phyloP scores from a whole-genome alignment of 2,329 filamentous ascomycete genomes.

The Talaromyces sp. region DNA sequence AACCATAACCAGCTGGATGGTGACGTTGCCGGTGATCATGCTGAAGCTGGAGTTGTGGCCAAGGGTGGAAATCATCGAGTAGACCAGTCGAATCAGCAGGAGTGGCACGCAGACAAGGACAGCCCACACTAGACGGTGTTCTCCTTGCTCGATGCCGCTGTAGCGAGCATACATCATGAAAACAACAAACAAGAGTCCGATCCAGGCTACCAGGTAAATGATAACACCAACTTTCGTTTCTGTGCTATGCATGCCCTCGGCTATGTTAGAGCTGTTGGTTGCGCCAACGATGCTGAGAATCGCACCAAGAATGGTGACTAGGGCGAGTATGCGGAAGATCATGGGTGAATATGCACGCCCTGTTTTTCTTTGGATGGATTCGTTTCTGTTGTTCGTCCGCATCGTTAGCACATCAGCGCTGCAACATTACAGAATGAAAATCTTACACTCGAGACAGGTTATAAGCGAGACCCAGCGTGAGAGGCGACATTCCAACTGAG shows the following conservation, averaged over 20 bases:
- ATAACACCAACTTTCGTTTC: slow-evolving; percentile 39
- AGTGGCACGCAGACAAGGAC: slow-evolving; percentile 23
- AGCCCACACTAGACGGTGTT: slow-evolving; percentile 23
- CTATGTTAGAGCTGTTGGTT: slow-evolving; percentile 24
- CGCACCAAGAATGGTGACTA: slow-evolving; percentile 27
- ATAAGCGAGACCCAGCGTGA: slow-evolving; percentile 13
- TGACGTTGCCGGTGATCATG: slow-evolving; percentile 16
- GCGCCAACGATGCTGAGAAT: slow-evolving; percentile 43
- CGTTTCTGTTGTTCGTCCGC: slow-evolving; percentile 13
- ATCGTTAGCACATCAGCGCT: not conserved
- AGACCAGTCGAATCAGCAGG: slow-evolving; percentile 25
- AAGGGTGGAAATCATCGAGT: slow-evolving; percentile 24
- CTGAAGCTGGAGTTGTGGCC: slow-evolving; percentile 18
- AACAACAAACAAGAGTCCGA: slow-evolving; percentile 29
- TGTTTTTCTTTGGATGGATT: slow-evolving; percentile 17
- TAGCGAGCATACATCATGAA: slow-evolving; percentile 19
- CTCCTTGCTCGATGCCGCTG: slow-evolving; percentile 19
- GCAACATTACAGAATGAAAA: not conserved
- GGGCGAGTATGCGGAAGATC: slow-evolving; percentile 24
- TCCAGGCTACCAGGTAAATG: slow-evolving; percentile 28
- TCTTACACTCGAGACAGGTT: slow-evolving; percentile 15
- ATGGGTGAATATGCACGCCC: slow-evolving; percentile 16
- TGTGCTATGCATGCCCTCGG: slow-evolving; percentile 21
- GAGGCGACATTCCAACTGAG: slow-evolving; percentile 16
- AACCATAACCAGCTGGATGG: slow-evolving; percentile 25